These are phyloP conservation scores for Mycocentrospora acerina DNA, from an alignment of 2,329 filamentous ascomycete species.

Conservation along the genomic window DNA sequence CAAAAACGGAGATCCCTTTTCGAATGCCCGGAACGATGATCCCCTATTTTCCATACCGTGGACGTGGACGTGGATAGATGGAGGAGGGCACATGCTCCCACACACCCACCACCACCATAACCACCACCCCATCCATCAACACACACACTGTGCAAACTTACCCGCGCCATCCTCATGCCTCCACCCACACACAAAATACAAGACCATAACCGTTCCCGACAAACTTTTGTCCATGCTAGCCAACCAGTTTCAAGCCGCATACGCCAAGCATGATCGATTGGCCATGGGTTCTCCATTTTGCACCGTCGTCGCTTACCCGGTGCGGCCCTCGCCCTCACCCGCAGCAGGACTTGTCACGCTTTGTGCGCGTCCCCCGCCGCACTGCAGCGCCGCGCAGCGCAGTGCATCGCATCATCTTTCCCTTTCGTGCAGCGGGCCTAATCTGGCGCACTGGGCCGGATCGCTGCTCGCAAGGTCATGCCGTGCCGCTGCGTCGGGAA, in stretches of 20 bases:
- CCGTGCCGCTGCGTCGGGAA: slow-evolving; percentile 12
- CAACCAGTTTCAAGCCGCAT: slow-evolving; percentile 32
- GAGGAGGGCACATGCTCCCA: slow-evolving; percentile 7
- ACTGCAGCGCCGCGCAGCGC: slow-evolving; percentile 10
- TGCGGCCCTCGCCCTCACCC: slow-evolving; percentile 33
- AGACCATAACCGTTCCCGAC: slow-evolving; percentile 2
- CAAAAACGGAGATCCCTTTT: too few species aligned
- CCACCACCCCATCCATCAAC: too few species aligned
- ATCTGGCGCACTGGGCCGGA: slow-evolving; percentile 6
- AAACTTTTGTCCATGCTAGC: slow-evolving; percentile 16
- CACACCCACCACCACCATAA: too few species aligned
- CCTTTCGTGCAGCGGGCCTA: slow-evolving; percentile 11
- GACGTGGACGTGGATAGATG: too few species aligned
- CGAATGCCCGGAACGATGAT: slow-evolving; percentile 16
- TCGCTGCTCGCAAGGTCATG: slow-evolving; percentile 18
- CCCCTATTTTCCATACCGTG: slow-evolving; percentile 8
- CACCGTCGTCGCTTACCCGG: slow-evolving; percentile 31
- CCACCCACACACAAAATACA: slow-evolving; percentile 28
- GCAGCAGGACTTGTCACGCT: slow-evolving; percentile 37
- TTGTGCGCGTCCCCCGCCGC: slow-evolving; percentile 14
- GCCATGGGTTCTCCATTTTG: slow-evolving; percentile 19
- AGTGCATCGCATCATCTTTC: slow-evolving; percentile 23
- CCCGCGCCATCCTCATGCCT: slow-evolving; percentile 8
- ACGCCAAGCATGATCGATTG: slow-evolving; percentile 37
- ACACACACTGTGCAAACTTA: slow-evolving; percentile 9